Conservation (phyloP, 371 early-diverging fungal genomes). For the Mucor circinelloides region DNA sequence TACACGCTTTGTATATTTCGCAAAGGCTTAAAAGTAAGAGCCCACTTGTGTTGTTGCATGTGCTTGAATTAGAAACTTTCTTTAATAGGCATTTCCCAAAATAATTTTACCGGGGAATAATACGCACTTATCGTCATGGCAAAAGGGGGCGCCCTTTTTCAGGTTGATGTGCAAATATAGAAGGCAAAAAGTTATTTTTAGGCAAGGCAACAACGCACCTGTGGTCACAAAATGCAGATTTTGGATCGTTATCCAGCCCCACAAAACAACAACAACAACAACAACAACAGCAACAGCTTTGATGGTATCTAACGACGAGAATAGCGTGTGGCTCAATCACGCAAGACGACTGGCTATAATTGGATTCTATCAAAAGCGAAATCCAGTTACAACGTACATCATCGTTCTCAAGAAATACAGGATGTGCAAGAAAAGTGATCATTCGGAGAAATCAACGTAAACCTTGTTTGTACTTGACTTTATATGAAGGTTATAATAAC, state of each 20-base stretch:
- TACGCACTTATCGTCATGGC: not conserved
- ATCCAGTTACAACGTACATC: not conserved
- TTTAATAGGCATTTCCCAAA: not conserved
- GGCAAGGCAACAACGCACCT: not conserved
- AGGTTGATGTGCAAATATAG: not conserved
- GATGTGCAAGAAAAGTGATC: not conserved
- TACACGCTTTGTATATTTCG: not conserved
- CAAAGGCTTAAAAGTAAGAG: not conserved
- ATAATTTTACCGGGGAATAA: not conserved
- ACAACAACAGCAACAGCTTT: not conserved
- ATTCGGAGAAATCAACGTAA: not conserved
- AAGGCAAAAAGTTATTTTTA: not conserved
- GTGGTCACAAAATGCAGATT: not conserved
- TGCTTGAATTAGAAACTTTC: not conserved
- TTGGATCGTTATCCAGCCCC: not conserved
- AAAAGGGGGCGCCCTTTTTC: not conserved
- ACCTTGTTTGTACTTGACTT: not conserved
- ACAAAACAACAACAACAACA: not conserved
- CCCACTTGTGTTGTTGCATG: not conserved
- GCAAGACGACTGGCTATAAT: not conserved
- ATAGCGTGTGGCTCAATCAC: not conserved
- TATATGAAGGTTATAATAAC: conserved; percentile 1
- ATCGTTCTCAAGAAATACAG: not conserved
- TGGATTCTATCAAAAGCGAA: not conserved
- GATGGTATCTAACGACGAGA: not conserved